A percentile compares a stretch with the other conserved stretches of the same genome.
These are phyloP conservation scores for Gomphus sp. DNA, from an alignment of 1,284 basidiomycete species.

Conservation along the genomic window DNA sequence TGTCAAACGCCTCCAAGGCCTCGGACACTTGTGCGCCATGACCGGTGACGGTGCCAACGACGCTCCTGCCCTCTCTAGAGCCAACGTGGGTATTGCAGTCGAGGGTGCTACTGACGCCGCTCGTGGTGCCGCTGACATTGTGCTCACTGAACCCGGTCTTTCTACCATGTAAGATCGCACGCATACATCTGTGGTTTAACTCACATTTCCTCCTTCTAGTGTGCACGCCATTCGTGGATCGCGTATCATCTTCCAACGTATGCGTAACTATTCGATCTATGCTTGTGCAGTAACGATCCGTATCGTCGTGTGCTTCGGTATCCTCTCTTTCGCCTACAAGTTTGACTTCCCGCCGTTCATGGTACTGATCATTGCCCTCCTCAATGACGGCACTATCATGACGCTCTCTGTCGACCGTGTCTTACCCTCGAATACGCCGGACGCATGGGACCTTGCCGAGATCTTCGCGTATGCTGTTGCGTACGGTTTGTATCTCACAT, in stretches of 20 bases:
- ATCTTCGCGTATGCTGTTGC: slow-evolving; percentile 94
- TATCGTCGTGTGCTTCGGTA: slow-evolving; percentile 96
- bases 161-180: slow-evolving; percentile 59
- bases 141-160: slow-evolving; percentile 90
- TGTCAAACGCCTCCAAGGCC: slow-evolving; percentile 89
- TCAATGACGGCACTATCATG: slow-evolving; percentile 99
- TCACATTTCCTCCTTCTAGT: slow-evolving; percentile 10
- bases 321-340: slow-evolving; percentile 92
- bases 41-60: slow-evolving; percentile 98
- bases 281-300: slow-evolving; percentile 93
- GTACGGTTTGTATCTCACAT: slow-evolving; percentile 88
- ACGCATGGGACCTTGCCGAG: slow-evolving; percentile 94
- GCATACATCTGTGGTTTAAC: not conserved
- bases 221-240: slow-evolving; percentile 94
- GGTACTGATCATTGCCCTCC: slow-evolving; percentile 93
- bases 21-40: slow-evolving; percentile 85
- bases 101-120: slow-evolving; percentile 95
- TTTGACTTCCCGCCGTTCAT: slow-evolving; percentile 99
- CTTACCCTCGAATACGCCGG: slow-evolving; percentile 83
- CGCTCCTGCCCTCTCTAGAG: slow-evolving; percentile 86
- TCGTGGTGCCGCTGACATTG: slow-evolving; percentile 92
- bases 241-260: slow-evolving; percentile 95
- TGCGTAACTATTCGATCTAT: slow-evolving; percentile 94
- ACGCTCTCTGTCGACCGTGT: slow-evolving; percentile 96
- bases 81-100: slow-evolving; percentile 96